A percentile compares a stretch with the other conserved stretches of the same genome.
phyloP scores from a whole-genome alignment of 2,329 filamentous ascomycete species.

The Penicillium sclerotiorum region DNA sequence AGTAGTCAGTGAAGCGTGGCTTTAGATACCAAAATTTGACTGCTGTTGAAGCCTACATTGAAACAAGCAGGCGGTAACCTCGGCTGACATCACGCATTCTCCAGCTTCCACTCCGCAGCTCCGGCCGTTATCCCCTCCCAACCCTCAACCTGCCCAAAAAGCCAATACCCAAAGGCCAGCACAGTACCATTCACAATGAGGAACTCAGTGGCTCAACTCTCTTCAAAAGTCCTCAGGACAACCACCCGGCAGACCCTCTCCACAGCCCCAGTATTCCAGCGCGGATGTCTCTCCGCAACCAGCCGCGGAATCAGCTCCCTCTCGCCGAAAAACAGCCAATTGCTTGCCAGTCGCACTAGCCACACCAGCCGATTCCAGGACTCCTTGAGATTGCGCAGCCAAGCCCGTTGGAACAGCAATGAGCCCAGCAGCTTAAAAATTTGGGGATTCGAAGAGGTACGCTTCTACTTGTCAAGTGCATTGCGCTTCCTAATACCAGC shows the following conservation, averaged over 20 bases:
- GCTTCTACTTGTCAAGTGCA: slow-evolving; percentile 1
- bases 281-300: slow-evolving; percentile 14
- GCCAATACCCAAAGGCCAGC: slow-evolving; percentile 15
- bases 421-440: slow-evolving; percentile 20
- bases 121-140: not conserved
- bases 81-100: not conserved
- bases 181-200: slow-evolving; percentile 13
- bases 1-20: no score
- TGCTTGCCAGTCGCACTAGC: no score
- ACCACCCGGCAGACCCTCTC: slow-evolving; percentile 9
- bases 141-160: not conserved
- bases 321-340: slow-evolving; percentile 1
- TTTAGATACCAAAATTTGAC: no score
- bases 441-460: slow-evolving; percentile 43
- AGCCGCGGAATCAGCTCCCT: slow-evolving; percentile 17
- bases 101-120: not conserved
- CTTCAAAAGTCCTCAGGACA: slow-evolving; percentile 3
- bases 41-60: no score
- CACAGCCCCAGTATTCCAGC: slow-evolving; percentile 10
- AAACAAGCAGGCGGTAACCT: not conserved
- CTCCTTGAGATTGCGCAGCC: not conserved
- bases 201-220: slow-evolving; percentile 10
- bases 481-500: no score
- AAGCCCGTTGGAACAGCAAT: slow-evolving; percentile 28
- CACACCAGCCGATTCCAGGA: not conserved